Evolutionary conservation across 2,329 filamentous ascomycete species (phyloP).

Genomic region (Colletotrichum sp.): DNA sequence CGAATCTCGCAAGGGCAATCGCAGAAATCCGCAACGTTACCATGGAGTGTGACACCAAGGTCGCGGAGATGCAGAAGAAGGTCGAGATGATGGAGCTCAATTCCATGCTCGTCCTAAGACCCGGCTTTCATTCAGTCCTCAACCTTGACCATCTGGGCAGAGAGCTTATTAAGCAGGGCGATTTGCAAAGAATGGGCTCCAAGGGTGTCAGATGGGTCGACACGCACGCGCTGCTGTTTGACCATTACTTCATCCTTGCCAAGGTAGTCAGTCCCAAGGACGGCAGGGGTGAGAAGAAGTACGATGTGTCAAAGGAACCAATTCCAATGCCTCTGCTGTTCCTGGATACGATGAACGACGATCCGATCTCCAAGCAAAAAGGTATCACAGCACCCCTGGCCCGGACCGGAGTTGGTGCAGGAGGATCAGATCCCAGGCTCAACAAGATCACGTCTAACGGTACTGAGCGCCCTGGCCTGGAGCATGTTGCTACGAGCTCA

Average conservation of each 20-base stretch:
- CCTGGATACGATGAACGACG: conserved; percentile 90
- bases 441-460: conserved; percentile 60
- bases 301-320: conserved; percentile 92
- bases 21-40: conserved; percentile 92
- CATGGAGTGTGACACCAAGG: conserved; percentile 87
- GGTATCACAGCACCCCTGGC: conserved; percentile 69
- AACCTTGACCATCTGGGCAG: conserved; percentile 94
- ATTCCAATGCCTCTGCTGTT: conserved; percentile 97
- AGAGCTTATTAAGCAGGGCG: conserved; percentile 86
- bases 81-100: conserved; percentile 86
- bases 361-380: conserved; percentile 84
- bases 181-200: conserved; percentile 85
- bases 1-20: conserved; percentile 82
- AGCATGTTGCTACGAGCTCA: conserved; percentile 71
- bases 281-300: conserved; percentile 77
- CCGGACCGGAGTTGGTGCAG: conserved; percentile 62
- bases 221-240: conserved; percentile 90
- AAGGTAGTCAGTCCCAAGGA: conserved; percentile 78
- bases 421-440: conserved; percentile 62
- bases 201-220: conserved; percentile 94
- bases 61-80: conserved; percentile 91
- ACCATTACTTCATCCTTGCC: conserved; percentile 93
- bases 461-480: conserved; percentile 61
- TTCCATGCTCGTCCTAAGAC: conserved; percentile 81
- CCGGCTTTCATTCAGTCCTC: conserved; percentile 86